Evolutionary conservation across 2,329 filamentous ascomycete species (phyloP).

Genomic region (Colletotrichum melonis): DNA sequence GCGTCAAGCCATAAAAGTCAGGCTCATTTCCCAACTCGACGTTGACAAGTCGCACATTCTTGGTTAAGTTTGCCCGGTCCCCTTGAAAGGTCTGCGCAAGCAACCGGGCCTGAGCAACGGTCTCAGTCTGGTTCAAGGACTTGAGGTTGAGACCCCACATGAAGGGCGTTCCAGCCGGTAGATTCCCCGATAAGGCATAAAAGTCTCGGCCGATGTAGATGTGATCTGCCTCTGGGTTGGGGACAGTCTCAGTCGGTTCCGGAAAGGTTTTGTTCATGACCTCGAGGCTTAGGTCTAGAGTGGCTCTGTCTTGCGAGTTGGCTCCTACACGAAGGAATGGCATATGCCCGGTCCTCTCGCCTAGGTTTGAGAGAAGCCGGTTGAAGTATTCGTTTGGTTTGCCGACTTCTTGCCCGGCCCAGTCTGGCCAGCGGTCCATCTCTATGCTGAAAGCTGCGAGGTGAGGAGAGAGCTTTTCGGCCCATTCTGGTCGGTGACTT

Average conservation of each 20-base stretch:
- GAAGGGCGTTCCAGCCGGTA: neutral
- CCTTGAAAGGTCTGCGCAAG: slow-evolving; percentile 4
- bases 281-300: neutral
- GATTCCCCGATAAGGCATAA: slow-evolving; percentile 1
- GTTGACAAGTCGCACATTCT: neutral
- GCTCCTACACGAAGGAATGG: neutral
- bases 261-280: slow-evolving; percentile 11
- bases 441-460: neutral
- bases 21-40: slow-evolving; percentile 6
- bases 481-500: neutral
- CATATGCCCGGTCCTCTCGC: neutral
- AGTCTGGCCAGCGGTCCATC: slow-evolving; percentile 8
- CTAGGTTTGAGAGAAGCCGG: slow-evolving; percentile 4
- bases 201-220: slow-evolving; percentile 7
- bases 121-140: neutral
- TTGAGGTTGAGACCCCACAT: slow-evolving; percentile 15
- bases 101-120: neutral
- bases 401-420: neutral
- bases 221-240: slow-evolving; percentile 5
- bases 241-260: neutral
- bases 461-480: neutral
- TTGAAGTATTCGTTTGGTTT: slow-evolving; percentile 14
- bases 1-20: slow-evolving; percentile 1
- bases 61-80: neutral
- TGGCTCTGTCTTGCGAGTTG: slow-evolving; percentile 12